A percentile compares a stretch with the other conserved stretches of the same genome.
Conservation (phyloP, 2,329 filamentous ascomycete species). For the Aspergillus aculeatus region DNA sequence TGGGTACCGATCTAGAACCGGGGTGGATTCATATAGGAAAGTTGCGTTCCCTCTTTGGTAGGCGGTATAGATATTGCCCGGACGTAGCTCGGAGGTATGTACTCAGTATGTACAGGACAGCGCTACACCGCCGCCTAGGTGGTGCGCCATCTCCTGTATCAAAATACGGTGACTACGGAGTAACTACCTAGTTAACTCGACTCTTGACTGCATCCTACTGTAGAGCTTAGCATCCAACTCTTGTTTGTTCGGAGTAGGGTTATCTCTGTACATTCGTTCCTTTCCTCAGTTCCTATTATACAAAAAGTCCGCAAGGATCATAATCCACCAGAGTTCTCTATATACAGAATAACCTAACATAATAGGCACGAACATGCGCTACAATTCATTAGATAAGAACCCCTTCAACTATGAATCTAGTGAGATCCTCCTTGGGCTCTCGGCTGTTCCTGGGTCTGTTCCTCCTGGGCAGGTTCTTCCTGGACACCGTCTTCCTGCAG, state of each 20-base stretch:
- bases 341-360: neutral
- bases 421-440: neutral
- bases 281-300: neutral
- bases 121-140: no score
- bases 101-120: no score
- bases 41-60: no score
- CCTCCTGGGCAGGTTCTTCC: neutral
- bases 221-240: no score
- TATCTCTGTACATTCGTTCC: neutral
- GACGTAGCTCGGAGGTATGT: no score
- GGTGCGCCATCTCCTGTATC: neutral
- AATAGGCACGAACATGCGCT: neutral
- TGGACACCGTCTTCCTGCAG: neutral
- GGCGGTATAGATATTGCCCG: no score
- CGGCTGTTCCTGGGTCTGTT: neutral
- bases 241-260: neutral
- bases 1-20: no score
- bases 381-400: neutral
- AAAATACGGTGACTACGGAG: no score
- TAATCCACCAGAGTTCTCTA: neutral
- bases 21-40: no score
- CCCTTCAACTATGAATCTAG: neutral
- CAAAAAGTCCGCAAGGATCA: neutral
- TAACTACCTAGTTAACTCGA: no score
- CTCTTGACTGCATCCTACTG: no score